Evolutionary conservation across 2,329 filamentous ascomycete genomes (phyloP).

Genomic region (Trichoderma cornu-damae): DNA sequence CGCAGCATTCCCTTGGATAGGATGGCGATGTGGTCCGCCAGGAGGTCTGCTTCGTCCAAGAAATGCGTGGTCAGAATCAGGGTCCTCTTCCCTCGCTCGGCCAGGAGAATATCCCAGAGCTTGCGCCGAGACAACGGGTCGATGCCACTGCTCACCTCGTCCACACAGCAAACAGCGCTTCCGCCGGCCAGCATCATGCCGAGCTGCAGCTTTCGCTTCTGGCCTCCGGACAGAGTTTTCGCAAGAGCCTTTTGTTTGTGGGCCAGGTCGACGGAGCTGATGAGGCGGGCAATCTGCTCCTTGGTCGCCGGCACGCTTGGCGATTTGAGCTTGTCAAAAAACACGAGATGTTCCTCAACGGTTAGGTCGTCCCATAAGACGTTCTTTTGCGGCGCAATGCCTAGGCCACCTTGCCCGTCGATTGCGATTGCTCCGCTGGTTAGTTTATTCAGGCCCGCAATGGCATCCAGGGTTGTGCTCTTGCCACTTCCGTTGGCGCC

Average conservation of each 20-base stretch:
- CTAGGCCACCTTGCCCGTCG: conserved; percentile 71
- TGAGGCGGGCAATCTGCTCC: conserved; percentile 56
- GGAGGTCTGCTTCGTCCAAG: conserved; percentile 83
- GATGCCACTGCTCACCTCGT: conserved; percentile 84
- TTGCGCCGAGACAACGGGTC: conserved; percentile 83
- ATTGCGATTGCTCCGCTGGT: conserved; percentile 73
- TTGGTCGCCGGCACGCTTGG: conserved; percentile 50
- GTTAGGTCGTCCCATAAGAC: conserved; percentile 88
- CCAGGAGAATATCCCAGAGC: conserved; percentile 89
- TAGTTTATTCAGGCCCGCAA: conserved; percentile 74
- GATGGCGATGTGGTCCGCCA: conserved; percentile 84
- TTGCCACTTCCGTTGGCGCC: conserved; percentile 91
- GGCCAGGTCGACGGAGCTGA: conserved; percentile 66
- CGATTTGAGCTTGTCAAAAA: conserved; percentile 80
- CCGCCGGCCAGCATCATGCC: conserved; percentile 95
- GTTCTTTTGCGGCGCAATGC: conserved; percentile 88
- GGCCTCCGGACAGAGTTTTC: conserved; percentile 79
- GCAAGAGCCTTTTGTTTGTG: conserved; percentile 67
- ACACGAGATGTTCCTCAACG: conserved; percentile 74
- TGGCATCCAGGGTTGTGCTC: conserved; percentile 81
- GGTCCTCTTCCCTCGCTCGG: conserved; percentile 74
- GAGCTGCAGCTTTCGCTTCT: conserved; percentile 87
- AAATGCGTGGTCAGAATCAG: conserved; percentile 91
- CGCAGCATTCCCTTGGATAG: conserved; percentile 79
- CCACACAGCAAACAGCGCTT: conserved; percentile 80